Conservation (phyloP, 805 yeast genomes). For the Ogataea nitratoaversa region DNA sequence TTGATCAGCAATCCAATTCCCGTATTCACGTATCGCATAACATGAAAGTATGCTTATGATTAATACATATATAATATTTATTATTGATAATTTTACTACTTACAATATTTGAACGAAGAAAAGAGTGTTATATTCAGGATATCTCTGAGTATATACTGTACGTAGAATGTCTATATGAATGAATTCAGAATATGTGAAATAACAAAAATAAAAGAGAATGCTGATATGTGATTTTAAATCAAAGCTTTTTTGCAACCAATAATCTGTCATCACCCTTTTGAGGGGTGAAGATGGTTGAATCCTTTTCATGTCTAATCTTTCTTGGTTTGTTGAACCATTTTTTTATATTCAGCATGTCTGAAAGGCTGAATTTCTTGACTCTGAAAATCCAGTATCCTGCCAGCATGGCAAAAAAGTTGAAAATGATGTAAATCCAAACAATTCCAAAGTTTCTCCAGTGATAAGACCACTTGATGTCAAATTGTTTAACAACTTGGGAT, state of each 20-base stretch:
- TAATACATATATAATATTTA: too few relatives aligned
- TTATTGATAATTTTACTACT: too few relatives aligned
- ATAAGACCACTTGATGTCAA: constrained; percentile 40
- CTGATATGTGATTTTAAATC: not conserved
- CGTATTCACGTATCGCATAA: too few relatives aligned
- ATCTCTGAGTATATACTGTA: too few relatives aligned
- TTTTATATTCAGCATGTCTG: constrained; percentile 31
- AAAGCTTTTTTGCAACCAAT: constrained; percentile 21
- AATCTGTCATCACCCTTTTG: constrained; percentile 37
- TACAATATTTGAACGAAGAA: too few relatives aligned
- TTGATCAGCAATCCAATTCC: too few relatives aligned
- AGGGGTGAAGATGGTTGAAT: constrained; percentile 37
- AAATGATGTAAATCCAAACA: constrained; percentile 50
- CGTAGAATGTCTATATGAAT: too few relatives aligned
- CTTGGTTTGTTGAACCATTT: constrained; percentile 39
- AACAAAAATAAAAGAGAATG: not conserved
- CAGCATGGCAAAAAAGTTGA: constrained; percentile 45
- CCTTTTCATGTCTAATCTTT: constrained; percentile 45
- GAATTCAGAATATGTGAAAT: not conserved
- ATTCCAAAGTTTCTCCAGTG: constrained; percentile 69
- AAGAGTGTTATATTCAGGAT: too few relatives aligned
- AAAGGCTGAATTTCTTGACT: constrained; percentile 33
- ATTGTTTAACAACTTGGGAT: constrained; percentile 40
- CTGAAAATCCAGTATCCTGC: constrained; percentile 34
- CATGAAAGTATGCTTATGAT: too few relatives aligned